Base-by-base conservation (phyloP, 2,329 filamentous ascomycete genomes). In the Bertia moriformis region DNA sequence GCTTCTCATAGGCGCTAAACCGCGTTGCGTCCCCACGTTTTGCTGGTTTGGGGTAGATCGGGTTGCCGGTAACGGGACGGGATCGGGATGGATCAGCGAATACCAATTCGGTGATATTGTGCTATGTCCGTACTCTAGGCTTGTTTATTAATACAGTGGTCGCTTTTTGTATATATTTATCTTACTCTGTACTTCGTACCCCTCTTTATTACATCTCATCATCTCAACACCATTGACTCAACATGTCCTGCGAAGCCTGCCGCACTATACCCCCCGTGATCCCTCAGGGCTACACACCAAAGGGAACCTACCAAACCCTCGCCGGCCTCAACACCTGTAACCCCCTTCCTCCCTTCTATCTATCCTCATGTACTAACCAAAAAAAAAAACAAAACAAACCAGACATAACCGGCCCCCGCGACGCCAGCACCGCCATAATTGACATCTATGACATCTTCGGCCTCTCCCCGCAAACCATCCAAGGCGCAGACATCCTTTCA, bases 381-480 rank as follows among this genome's bases (percentile, higher is more conserved):
- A 36, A 19, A n/a, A 42, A 19, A 37, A 39, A 43, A 45, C 5
- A 42, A 48, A n/a, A n/a, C n/a, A n/a, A n/a, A n/a, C n/a, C n/a
- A 51, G 64, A 66, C 39, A 48, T 61, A 3, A 48, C 52, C 2
- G 53, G 57, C 24, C 51, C 61, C 20, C 49, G 50, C 7, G 46
- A 51, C 22, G 48, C 59, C 12, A 52, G 49, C 20, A 52, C 47
- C 32, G 63, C 58, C 35, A 53, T 69, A 7, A 49, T 70, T 14
- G 51, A 60, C 42, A 52, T 69, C 41, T 67, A 65, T 49, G 67
- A 70, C 48, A 54, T 68, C 46, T 67, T 69, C 44, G 62, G 65
- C 42, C 44, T 59, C 38, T 50, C 56, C 37, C 52, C 55, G 4
- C 66, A 69, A 47, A 67, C 61, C 3, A 48, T 66, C 4, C 64